Evolutionary conservation across 1,284 basidiomycete genomes (phyloP).

Genomic region (Entoloma clypeatum): DNA sequence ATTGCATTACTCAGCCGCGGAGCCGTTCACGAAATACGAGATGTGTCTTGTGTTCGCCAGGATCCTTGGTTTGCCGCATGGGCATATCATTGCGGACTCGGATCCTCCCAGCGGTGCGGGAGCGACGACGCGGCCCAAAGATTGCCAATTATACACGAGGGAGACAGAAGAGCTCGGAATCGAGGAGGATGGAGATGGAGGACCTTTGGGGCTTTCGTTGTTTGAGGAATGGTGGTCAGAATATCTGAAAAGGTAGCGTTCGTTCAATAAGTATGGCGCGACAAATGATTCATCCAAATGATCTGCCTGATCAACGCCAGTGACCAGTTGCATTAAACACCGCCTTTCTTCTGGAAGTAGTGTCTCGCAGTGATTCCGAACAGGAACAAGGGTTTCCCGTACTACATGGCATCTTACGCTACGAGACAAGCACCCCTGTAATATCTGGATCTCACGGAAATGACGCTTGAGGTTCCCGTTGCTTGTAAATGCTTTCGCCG

Average conservation of each 20-base stretch:
- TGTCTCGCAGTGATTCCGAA: too few relatives aligned
- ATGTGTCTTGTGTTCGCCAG: slow-evolving; percentile 75
- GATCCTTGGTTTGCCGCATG: slow-evolving; percentile 60
- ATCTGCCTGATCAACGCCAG: too few relatives aligned
- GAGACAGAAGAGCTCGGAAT: slow-evolving; percentile 63
- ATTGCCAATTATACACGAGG: slow-evolving; percentile 66
- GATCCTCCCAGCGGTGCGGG: slow-evolving; percentile 56
- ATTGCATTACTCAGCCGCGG: slow-evolving; percentile 71
- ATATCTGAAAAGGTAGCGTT: slow-evolving; percentile 27
- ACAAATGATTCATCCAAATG: too few relatives aligned
- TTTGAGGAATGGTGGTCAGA: slow-evolving; percentile 77
- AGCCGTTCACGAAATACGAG: slow-evolving; percentile 82
- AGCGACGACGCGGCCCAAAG: slow-evolving; percentile 63
- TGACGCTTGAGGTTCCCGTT: too few relatives aligned
- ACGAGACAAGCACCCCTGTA: too few relatives aligned
- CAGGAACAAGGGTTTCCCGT: too few relatives aligned
- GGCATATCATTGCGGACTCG: slow-evolving; percentile 64
- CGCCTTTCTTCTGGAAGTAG: too few relatives aligned
- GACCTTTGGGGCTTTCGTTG: slow-evolving; percentile 56
- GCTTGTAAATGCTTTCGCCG: too few relatives aligned
- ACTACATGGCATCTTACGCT: too few relatives aligned
- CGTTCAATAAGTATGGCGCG: too few relatives aligned
- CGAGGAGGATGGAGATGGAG: slow-evolving; percentile 23
- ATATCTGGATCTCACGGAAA: too few relatives aligned
- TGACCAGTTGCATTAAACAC: too few relatives aligned